Evolutionary conservation across 352 stramenopile species (phyloP).

Genomic region (Phytopythium delawarense): DNA sequence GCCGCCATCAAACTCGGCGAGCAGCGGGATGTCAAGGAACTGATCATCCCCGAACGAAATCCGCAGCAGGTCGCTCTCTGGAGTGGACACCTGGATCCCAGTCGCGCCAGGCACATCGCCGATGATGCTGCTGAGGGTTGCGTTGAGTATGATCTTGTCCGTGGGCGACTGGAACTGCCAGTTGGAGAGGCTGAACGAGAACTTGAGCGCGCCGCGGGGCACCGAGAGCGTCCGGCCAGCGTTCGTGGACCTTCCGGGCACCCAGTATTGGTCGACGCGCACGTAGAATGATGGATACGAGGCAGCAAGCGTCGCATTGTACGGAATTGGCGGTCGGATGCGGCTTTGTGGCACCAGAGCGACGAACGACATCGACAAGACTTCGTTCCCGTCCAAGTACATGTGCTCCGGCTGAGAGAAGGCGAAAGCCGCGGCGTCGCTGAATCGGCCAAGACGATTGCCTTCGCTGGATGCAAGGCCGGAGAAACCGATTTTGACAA

Average conservation of each 20-base stretch:
- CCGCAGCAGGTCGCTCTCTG: neutral
- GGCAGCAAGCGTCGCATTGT: neutral
- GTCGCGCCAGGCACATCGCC: neutral
- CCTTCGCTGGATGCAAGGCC: conserved; percentile 6
- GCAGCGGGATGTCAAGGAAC: conserved; percentile 14
- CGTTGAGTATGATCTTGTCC: conserved; percentile 17
- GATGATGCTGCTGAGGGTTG: conserved; percentile 11
- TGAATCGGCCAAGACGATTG: conserved; percentile 8
- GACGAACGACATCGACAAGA: conserved; percentile 12
- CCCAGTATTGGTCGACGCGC: conserved; percentile 18
- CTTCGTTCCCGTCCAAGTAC: conserved; percentile 1
- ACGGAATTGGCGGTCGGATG: conserved; percentile 13
- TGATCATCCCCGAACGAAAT: conserved; percentile 6
- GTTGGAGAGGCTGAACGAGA: conserved; percentile 16
- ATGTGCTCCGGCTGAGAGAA: conserved; percentile 7
- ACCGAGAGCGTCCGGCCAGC: conserved; percentile 9
- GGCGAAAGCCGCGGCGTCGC: conserved; percentile 10
- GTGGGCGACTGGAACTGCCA: conserved; percentile 10
- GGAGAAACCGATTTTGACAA: conserved; percentile 17
- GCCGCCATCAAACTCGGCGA: conserved; percentile 14
- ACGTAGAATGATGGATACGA: conserved; percentile 8
- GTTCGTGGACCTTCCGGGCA: conserved; percentile 3
- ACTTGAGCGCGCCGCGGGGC: conserved; percentile 19
- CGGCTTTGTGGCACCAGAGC: conserved; percentile 15
- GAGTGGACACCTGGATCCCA: neutral